These are phyloP conservation scores for Musa troglodytarum DNA, from an alignment of 176 grass and related monocot species.

Conservation along the genomic window DNA sequence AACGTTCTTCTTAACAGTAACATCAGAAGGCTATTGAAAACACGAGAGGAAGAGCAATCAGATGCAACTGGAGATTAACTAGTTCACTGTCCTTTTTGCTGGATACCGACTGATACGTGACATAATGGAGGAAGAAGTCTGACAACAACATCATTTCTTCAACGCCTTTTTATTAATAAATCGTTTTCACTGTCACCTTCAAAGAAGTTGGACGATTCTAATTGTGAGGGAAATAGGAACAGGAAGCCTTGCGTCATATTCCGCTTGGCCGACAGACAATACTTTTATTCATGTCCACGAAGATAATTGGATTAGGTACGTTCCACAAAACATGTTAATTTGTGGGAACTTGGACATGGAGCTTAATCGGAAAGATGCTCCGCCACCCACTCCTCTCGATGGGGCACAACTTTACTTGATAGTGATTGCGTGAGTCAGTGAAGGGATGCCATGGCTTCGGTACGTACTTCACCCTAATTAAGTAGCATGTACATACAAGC, in stretches of 20 bases:
- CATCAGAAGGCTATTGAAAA: constrained; percentile 16
- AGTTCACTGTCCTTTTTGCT: neutral
- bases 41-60: no score
- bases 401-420: neutral
- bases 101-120: neutral
- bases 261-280: no score
- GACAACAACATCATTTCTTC: constrained; percentile 3
- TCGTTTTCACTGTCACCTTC: neutral
- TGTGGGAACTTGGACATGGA: no score
- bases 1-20: neutral
- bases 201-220: neutral
- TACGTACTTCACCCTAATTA: neutral
- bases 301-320: constrained; percentile 13
- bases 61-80: neutral
- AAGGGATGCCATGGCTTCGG: neutral
- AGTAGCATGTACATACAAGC: no score
- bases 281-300: neutral
- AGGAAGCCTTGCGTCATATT: neutral
- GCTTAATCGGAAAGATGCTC: no score
- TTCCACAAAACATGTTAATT: no score
- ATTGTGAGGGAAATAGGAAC: neutral
- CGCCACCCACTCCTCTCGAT: neutral
- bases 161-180: neutral
- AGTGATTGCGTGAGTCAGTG: neutral
- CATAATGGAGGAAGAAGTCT: neutral